These are phyloP conservation scores for Inonotus obliquus DNA, from an alignment of 1,284 basidiomycete species.

Conservation along the genomic window DNA sequence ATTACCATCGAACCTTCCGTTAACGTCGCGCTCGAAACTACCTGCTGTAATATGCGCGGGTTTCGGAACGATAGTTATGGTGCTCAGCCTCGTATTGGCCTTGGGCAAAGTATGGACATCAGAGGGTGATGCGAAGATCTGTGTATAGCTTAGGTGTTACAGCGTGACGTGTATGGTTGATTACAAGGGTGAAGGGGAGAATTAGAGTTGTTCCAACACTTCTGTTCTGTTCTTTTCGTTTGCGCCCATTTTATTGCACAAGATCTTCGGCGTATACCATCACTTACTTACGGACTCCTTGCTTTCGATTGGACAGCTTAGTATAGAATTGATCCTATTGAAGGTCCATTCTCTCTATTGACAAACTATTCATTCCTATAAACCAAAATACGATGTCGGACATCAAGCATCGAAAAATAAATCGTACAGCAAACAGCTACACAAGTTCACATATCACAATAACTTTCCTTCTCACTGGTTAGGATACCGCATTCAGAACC, in stretches of 20 bases:
- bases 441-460: too few relatives aligned
- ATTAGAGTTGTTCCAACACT: too few relatives aligned
- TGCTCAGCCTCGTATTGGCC: constrained; percentile 71
- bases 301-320: background rate
- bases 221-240: too few relatives aligned
- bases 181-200: too few relatives aligned
- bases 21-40: constrained; percentile 67
- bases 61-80: constrained; percentile 81
- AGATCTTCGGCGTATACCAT: background rate
- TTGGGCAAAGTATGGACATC: constrained; percentile 71
- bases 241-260: constrained; percentile 22
- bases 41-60: constrained; percentile 67
- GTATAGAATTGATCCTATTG: background rate
- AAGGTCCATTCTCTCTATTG: background rate
- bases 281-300: background rate
- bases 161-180: background rate
- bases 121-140: constrained; percentile 66
- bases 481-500: constrained; percentile 21
- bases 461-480: background rate
- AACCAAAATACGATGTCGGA: background rate
- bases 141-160: constrained; percentile 42
- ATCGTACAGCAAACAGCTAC: background rate
- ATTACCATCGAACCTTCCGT: constrained; percentile 48
- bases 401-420: background rate
- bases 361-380: background rate